A percentile compares a stretch with the other conserved stretches of the same genome.
phyloP scores from a whole-genome alignment of 345 rosid genomes.

The Syzygium oleosum region DNA sequence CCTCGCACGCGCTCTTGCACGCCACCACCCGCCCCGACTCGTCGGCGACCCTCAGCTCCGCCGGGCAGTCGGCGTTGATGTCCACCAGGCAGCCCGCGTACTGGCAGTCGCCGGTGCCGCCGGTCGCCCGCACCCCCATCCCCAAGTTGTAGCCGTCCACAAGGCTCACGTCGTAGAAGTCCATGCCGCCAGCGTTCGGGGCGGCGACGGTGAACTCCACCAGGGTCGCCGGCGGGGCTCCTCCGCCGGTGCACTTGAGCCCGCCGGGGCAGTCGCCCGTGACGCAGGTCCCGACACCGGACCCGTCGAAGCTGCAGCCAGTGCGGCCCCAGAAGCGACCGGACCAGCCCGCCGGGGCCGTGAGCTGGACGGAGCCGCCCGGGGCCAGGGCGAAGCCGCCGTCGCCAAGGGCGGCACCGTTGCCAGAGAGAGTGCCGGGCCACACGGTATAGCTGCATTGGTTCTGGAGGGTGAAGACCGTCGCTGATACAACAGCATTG shows the following conservation, averaged over 20 bases:
- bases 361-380: conserved; percentile 38
- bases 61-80: conserved; percentile 60
- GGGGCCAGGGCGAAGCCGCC: conserved; percentile 61
- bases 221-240: conserved; percentile 58
- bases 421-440: conserved; percentile 84
- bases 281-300: conserved; percentile 57
- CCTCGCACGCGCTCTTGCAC: conserved; percentile 82
- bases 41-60: conserved; percentile 40
- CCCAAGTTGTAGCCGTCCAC: conserved; percentile 95
- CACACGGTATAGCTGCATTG: conserved; percentile 66
- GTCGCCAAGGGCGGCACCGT: conserved; percentile 46
- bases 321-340: conserved; percentile 91
- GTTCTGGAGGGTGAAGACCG: conserved; percentile 60
- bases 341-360: conserved; percentile 75
- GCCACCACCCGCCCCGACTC: conserved; percentile 47
- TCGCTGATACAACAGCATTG: conserved; percentile 28
- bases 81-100: conserved; percentile 75
- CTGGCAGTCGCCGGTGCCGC: conserved; percentile 65
- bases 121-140: conserved; percentile 50
- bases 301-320: conserved; percentile 60
- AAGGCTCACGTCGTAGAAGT: conserved; percentile 87
- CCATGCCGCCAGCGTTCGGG: conserved; percentile 19
- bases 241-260: conserved; percentile 65
- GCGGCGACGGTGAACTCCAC: conserved; percentile 67
- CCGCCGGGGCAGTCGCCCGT: conserved; percentile 74